Evolutionary conservation across 208 protist species (phyloP).

Genomic region (Wallacemonas sp.): DNA sequence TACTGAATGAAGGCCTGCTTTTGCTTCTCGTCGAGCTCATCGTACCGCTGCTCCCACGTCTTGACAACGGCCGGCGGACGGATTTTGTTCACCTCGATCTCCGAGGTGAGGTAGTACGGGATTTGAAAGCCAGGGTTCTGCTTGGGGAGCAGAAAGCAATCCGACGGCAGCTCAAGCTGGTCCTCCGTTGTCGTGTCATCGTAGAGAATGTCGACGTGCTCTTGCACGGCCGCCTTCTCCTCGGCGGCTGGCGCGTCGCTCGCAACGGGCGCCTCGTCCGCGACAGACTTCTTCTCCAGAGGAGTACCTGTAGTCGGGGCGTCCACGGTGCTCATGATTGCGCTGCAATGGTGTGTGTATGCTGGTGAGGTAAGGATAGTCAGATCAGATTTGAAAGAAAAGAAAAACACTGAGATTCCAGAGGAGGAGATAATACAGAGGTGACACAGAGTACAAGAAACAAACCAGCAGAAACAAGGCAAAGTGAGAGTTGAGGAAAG

Average conservation of each 20-base stretch:
- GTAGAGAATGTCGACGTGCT: no score
- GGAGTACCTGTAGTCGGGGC: background rate
- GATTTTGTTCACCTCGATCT: conserved; percentile 55
- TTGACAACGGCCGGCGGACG: conserved; percentile 76
- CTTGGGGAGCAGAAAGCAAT: conserved; percentile 70
- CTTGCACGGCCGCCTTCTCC: conserved; percentile 1
- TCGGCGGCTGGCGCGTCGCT: background rate
- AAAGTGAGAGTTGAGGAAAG: background rate
- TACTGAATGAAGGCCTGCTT: conserved; percentile 37
- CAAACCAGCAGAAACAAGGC: background rate
- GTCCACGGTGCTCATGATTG: conserved; percentile 1
- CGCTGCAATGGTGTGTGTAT: background rate
- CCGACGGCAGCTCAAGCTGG: conserved; percentile 39
- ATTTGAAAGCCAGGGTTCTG: conserved; percentile 83
- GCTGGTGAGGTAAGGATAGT: conserved; percentile 1
- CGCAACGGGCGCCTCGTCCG: background rate
- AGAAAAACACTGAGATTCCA: background rate
- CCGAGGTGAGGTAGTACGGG: conserved; percentile 70
- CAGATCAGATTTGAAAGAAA: conserved; percentile 1
- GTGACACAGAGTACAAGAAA: background rate
- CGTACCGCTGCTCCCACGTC: conserved; percentile 69
- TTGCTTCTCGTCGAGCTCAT: conserved; percentile 51
- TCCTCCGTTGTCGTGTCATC: conserved; percentile 18
- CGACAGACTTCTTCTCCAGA: background rate
- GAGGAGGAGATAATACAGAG: background rate